Base-by-base conservation (phyloP, 345 rosid genomes). In the Punica granatum region DNA sequence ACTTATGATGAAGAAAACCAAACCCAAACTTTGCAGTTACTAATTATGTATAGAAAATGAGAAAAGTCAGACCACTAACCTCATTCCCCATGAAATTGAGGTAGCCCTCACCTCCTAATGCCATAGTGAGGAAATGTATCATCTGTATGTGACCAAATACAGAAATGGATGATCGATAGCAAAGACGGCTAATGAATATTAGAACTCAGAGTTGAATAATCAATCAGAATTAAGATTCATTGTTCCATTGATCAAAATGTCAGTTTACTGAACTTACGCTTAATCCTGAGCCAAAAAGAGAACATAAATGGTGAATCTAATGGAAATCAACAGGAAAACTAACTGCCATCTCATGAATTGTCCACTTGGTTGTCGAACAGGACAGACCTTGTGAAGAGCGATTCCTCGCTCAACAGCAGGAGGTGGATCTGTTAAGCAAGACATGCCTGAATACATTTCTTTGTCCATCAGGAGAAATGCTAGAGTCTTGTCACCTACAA, bases 41-140 rank as follows among this genome's bases (percentile, higher is more conserved):
- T 46, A 14, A 60, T 42, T 35, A 26, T 43, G 25, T 11, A 68
- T 7, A 9, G 12, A 46, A 41, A 35, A 33, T 44, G 28, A n/a
- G 33, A 51, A 31, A 10, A 63, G 56, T 37, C 23, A 59, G 66
- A 72, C 35, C 65, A 33, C 70, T 74, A 76, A 86, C 96, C 88
- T 89, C 96, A 70, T 89, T 89, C 68, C 92, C 96, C 90, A 89
- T 89, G 68, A 86, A 89, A 81, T 89, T 89, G 66, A 89, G 88
- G 72, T 89, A 86, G 71, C 92, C 96, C 60, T 89, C 92, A 11
- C 96, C 92, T 73, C 96, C 96, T 70, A 89, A 72, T 68, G 90
- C 92, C 90, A 86, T 83, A 4, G 92, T 86, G 56, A 86, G 68
- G 67, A 86, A 82, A 82, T 89, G 96, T 75, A 86, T 82, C 88